A percentile compares a stretch with the other conserved stretches of the same genome.
Conservation (phyloP, 345 rosid species). For the Eucalyptus tenuipes region DNA sequence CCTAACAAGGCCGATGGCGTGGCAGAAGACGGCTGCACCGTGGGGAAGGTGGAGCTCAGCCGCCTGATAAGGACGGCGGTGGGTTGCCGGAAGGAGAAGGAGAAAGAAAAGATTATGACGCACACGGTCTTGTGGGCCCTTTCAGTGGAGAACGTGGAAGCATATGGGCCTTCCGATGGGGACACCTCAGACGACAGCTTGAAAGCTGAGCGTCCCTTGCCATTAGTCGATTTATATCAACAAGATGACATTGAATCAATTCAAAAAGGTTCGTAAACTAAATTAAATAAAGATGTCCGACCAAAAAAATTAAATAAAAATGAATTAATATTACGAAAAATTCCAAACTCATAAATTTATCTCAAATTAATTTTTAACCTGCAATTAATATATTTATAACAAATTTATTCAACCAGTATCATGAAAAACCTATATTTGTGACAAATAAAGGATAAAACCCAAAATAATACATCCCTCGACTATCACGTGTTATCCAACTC, state of each 20-base stretch:
- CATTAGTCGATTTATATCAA: background rate
- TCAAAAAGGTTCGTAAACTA: background rate
- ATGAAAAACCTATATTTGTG: accelerated
- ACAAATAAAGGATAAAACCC: accelerated
- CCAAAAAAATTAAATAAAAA: too few relatives aligned
- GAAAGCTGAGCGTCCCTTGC: background rate
- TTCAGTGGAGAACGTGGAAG: background rate
- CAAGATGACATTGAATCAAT: background rate
- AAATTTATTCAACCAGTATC: accelerated
- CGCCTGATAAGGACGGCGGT: too few relatives aligned
- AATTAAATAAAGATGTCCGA: background rate
- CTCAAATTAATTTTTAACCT: accelerated
- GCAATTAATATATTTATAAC: accelerated
- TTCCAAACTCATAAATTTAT: too few relatives aligned
- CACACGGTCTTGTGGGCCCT: background rate
- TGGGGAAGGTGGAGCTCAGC: background rate
- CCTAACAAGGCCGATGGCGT: background rate
- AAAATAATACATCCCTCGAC: accelerated
- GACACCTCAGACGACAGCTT: background rate
- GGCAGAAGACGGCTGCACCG: background rate
- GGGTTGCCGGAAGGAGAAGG: background rate
- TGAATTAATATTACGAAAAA: too few relatives aligned
- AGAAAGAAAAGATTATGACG: background rate
- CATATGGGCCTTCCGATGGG: background rate
- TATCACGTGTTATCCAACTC: accelerated